Evolutionary conservation across 257 asterid species (phyloP).

Genomic region (Verbena officinalis): DNA sequence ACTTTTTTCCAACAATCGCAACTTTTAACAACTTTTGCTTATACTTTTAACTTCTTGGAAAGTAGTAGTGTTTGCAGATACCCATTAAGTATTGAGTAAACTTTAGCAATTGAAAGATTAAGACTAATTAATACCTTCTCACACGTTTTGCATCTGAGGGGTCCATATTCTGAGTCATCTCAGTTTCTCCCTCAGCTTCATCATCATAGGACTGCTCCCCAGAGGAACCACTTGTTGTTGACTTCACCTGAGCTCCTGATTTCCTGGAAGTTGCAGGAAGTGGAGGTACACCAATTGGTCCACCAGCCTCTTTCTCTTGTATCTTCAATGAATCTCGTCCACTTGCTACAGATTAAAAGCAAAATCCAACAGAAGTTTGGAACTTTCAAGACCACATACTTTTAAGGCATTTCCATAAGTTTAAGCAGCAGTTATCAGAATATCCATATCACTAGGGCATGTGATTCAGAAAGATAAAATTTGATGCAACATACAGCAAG

Average conservation of each 20-base stretch:
- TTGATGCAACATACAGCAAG: too few species aligned
- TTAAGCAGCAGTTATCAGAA: too few species aligned
- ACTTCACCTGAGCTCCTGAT: constrained; percentile 60
- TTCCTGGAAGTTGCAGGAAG: constrained; percentile 58
- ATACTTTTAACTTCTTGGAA: too few species aligned
- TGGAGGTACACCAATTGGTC: constrained; percentile 61
- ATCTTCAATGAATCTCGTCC: constrained; percentile 47
- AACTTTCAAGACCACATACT: too few species aligned
- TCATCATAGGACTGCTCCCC: constrained; percentile 90
- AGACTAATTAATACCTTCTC: constrained; percentile 92
- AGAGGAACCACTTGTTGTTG: constrained; percentile 90
- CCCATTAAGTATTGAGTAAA: too few species aligned
- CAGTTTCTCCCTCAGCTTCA: constrained; percentile 85
- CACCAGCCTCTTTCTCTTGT: constrained; percentile 59
- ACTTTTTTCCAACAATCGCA: too few species aligned
- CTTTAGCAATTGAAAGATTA: too few species aligned
- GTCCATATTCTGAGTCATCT: constrained; percentile 56
- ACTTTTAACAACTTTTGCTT: too few species aligned
- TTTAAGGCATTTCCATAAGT: too few species aligned
- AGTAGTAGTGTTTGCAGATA: too few species aligned
- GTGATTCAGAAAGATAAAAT: too few species aligned
- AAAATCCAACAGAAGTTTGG: constrained; percentile 16
- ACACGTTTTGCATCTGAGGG: constrained; percentile 82
- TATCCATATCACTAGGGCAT: too few species aligned
- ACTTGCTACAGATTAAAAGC: constrained; percentile 40